These are phyloP conservation scores for Cladosporium austrohemisphaericum DNA, from an alignment of 2,329 filamentous ascomycete species.

Conservation along the genomic window DNA sequence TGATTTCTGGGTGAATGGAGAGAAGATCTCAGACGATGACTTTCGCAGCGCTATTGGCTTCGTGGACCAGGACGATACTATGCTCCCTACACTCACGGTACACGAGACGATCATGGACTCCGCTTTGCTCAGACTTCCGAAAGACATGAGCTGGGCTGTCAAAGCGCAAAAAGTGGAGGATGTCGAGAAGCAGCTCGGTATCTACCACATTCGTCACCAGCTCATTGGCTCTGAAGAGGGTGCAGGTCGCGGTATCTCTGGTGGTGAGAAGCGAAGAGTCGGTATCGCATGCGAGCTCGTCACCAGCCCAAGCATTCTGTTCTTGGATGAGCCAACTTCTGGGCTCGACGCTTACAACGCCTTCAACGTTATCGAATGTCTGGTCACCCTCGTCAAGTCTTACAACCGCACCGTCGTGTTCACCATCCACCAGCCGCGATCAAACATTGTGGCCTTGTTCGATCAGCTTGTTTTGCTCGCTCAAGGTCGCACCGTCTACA, in stretches of 20 bases:
- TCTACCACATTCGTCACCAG: slow-evolving; percentile 89
- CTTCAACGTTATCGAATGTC: slow-evolving; percentile 94
- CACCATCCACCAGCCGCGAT: slow-evolving; percentile 96
- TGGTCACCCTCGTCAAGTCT: slow-evolving; percentile 89
- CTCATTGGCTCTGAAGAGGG: slow-evolving; percentile 95
- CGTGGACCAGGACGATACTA: slow-evolving; percentile 96
- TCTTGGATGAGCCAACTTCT: slow-evolving; percentile 95
- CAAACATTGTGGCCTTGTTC: slow-evolving; percentile 96
- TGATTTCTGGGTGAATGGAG: slow-evolving; percentile 88
- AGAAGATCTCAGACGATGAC: slow-evolving; percentile 77
- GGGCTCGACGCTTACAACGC: slow-evolving; percentile 95
- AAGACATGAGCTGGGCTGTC: slow-evolving; percentile 79
- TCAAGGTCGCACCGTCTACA: slow-evolving; percentile 86
- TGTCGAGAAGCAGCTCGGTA: slow-evolving; percentile 93
- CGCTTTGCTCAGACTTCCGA: slow-evolving; percentile 83
- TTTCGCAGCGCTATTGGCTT: slow-evolving; percentile 93
- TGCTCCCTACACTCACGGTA: slow-evolving; percentile 91
- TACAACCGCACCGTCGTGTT: slow-evolving; percentile 98
- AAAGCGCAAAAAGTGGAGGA: slow-evolving; percentile 91
- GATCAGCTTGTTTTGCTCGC: slow-evolving; percentile 90
- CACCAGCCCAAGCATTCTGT: slow-evolving; percentile 93
- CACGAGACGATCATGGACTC: slow-evolving; percentile 97
- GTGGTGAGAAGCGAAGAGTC: slow-evolving; percentile 92
- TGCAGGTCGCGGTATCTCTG: slow-evolving; percentile 89
- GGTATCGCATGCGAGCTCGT: slow-evolving; percentile 97